Conservation (phyloP, 257 asterid genomes). For the Gentiana macrophylla region DNA sequence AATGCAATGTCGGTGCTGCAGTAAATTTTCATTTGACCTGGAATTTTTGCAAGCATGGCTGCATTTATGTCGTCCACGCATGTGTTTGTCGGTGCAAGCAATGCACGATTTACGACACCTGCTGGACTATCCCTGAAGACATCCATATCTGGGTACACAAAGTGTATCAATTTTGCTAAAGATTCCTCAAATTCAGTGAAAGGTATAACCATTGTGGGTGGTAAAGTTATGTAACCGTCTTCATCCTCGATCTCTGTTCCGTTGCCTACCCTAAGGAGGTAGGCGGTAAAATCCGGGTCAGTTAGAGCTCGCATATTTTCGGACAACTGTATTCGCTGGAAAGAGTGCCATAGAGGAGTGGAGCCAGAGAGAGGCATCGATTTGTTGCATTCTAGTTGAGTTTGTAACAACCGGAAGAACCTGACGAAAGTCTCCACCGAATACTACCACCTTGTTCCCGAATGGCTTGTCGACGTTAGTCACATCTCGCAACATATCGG, state of each 20-base stretch:
- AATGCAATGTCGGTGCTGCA: background rate
- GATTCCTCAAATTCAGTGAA: background rate
- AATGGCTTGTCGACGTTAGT: no score
- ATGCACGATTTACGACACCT: background rate
- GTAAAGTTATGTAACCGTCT: background rate
- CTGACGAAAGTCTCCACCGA: constrained; percentile 1
- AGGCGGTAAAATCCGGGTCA: background rate
- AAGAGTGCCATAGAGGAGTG: background rate
- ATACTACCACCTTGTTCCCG: no score
- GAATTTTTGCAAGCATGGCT: background rate
- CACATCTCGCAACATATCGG: no score
- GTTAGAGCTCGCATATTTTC: background rate
- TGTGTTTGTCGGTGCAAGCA: background rate
- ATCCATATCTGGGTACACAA: background rate
- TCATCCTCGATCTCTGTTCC: background rate
- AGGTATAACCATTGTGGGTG: background rate
- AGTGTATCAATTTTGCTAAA: background rate
- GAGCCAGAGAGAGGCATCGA: background rate
- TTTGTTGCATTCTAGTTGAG: background rate
- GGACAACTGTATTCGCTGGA: background rate
- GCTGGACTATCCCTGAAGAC: background rate
- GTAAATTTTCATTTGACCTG: background rate
- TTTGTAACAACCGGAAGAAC: background rate
- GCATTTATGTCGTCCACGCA: background rate
- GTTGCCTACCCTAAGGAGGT: background rate